Percentiles rank a stretch among this genome's conserved stretches.
These are phyloP conservation scores for Pseudogymnoascus verrucosus DNA, from an alignment of 2,329 filamentous ascomycete species.

Conservation along the genomic window DNA sequence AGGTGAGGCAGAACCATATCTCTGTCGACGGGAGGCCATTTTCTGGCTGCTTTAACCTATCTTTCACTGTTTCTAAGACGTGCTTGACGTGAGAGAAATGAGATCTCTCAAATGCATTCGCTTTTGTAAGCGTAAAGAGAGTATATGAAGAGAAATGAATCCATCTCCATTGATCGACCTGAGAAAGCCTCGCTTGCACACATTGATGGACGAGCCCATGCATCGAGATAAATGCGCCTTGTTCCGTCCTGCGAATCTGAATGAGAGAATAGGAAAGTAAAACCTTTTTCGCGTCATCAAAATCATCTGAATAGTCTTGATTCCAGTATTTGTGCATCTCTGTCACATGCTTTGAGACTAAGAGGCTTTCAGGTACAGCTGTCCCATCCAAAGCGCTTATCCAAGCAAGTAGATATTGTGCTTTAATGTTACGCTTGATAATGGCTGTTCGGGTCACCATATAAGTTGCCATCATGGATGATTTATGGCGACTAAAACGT, in stretches of 20 bases:
- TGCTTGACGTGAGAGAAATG: neutral
- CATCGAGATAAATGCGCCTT: neutral
- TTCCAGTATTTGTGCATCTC: neutral
- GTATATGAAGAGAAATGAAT: neutral
- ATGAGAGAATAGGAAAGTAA: neutral
- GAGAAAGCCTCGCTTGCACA: neutral
- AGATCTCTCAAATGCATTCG: neutral
- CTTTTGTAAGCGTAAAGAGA: neutral
- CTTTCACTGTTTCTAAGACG: neutral
- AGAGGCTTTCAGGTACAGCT: neutral
- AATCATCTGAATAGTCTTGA: neutral
- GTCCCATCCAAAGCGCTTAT: neutral
- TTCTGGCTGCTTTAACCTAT: neutral
- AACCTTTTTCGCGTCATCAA: neutral
- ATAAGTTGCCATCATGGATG: neutral
- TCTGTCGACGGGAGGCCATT: neutral
- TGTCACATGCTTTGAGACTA: neutral
- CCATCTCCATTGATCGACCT: neutral
- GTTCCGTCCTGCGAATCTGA: neutral
- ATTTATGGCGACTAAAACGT: neutral
- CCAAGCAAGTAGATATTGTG: neutral
- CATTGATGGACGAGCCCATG: neutral
- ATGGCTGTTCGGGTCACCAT: neutral
- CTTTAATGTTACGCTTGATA: neutral
- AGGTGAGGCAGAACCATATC: neutral